A percentile compares a stretch with the other conserved stretches of the same genome.
Evolutionary conservation across 1,139 yeast species (phyloP).

Genomic region (Debaryomyces fabryi): DNA sequence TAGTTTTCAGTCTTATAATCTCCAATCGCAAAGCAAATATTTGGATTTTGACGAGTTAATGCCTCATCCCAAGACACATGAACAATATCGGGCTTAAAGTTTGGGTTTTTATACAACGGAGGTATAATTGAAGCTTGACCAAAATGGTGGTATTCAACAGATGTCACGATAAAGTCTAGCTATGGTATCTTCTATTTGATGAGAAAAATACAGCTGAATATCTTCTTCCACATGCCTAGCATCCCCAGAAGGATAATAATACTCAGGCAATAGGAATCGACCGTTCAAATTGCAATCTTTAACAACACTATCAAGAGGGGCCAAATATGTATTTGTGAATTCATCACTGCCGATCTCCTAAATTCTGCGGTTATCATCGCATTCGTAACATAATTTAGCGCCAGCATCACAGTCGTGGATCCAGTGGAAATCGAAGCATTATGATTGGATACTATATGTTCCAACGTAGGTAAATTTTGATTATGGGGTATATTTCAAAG

Average conservation of each 20-base stretch:
- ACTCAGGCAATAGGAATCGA: neutral
- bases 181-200: slow-evolving; percentile 1
- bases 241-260: slow-evolving; percentile 7
- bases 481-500: neutral
- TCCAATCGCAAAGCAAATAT: slow-evolving; percentile 9
- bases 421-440: slow-evolving; percentile 7
- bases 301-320: slow-evolving; percentile 8
- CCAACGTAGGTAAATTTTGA: neutral
- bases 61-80: neutral
- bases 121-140: slow-evolving; percentile 6
- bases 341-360: slow-evolving; percentile 8
- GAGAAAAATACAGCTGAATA: slow-evolving; percentile 6
- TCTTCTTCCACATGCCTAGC: slow-evolving; percentile 6
- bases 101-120: slow-evolving; percentile 1
- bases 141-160: slow-evolving; percentile 2
- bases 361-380: slow-evolving; percentile 7
- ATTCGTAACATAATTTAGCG: slow-evolving; percentile 4
- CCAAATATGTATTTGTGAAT: slow-evolving; percentile 6
- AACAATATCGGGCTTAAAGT: slow-evolving; percentile 1
- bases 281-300: neutral
- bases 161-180: slow-evolving; percentile 4
- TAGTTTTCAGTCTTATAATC: slow-evolving; percentile 8
- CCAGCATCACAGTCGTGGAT: slow-evolving; percentile 1
- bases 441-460: slow-evolving; percentile 4
- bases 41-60: slow-evolving; percentile 3